Conservation (phyloP, 441 rosid species). For the Geranium incanum region DNA sequence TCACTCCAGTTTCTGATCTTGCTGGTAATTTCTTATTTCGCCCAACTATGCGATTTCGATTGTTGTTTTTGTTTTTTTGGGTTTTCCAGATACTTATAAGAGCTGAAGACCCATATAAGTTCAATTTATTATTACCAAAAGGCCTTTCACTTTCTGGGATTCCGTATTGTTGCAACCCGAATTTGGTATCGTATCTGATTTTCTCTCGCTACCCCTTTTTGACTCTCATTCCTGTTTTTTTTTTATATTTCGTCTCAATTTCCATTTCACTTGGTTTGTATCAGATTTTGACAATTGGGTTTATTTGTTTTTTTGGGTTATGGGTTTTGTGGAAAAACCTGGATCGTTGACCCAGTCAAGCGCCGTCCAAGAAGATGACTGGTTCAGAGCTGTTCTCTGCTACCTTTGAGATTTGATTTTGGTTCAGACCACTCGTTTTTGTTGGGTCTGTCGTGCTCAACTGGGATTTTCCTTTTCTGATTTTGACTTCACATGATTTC, state of each 20-base stretch:
- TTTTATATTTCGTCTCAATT: too few species aligned
- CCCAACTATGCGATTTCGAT: not conserved
- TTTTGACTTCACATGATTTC: not conserved
- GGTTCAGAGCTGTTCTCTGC: not conserved
- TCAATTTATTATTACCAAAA: not conserved
- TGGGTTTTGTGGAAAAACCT: not conserved
- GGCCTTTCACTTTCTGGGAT: not conserved
- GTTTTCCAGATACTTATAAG: too few species aligned
- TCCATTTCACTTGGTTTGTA: not conserved
- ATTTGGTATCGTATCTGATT: not conserved
- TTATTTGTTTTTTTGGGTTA: not conserved
- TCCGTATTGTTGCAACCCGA: constrained; percentile 4
- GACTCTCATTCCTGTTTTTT: not conserved
- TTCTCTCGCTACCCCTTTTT: not conserved
- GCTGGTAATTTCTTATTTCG: not conserved
- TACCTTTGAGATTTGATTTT: not conserved
- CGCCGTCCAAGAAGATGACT: not conserved
- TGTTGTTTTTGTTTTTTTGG: not conserved
- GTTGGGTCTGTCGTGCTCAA: constrained; percentile 1
- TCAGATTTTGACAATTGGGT: not conserved
- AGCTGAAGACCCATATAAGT: too few species aligned
- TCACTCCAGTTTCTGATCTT: not conserved
- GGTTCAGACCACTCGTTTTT: not conserved
- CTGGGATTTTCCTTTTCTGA: not conserved
- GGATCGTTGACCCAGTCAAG: not conserved